A percentile compares a stretch with the other conserved stretches of the same genome.
Conservation (phyloP, 768 basidiomycete genomes). For the Tulasnella calospora region DNA sequence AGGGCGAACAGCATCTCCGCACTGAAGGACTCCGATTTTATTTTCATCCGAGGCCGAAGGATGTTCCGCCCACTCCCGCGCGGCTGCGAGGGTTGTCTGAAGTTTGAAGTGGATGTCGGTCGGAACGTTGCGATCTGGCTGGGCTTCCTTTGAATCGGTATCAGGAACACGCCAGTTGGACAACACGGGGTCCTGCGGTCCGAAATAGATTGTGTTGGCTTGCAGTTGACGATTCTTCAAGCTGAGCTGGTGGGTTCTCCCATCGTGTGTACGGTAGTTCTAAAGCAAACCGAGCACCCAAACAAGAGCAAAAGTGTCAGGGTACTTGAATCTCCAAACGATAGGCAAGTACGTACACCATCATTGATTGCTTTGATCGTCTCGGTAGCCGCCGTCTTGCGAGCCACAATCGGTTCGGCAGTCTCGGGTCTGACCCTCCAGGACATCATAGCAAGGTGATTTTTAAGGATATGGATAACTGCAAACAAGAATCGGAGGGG, state of each 20-base stretch:
- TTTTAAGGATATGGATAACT: not conserved
- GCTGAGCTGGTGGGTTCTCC: not conserved
- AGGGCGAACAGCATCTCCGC: conserved; percentile 67
- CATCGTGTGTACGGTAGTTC: conserved; percentile 14
- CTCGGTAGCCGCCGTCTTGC: not conserved
- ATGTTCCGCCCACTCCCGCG: conserved; percentile 13
- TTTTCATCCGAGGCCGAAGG: not conserved
- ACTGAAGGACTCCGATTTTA: conserved; percentile 60
- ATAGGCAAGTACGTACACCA: not conserved
- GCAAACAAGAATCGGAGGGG: not conserved
- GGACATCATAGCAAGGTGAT: not conserved
- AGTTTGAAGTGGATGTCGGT: conserved; percentile 19
- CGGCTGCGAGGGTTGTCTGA: conserved; percentile 1
- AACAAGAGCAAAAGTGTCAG: not conserved
- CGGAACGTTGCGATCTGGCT: not conserved
- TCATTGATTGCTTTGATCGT: not conserved
- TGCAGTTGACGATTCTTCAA: not conserved
- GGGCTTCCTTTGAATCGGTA: not conserved
- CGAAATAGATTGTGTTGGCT: conserved; percentile 13
- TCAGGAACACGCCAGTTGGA: conserved; percentile 4
- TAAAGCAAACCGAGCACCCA: not conserved
- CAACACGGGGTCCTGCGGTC: conserved; percentile 2
- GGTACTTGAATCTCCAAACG: not conserved
- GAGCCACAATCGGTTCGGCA: not conserved
- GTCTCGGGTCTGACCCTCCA: not conserved